Evolutionary conservation across 2,329 filamentous ascomycete genomes (phyloP), one percentile per base, ranked within the genome.

Genomic region (Nemania sp.): DNA sequence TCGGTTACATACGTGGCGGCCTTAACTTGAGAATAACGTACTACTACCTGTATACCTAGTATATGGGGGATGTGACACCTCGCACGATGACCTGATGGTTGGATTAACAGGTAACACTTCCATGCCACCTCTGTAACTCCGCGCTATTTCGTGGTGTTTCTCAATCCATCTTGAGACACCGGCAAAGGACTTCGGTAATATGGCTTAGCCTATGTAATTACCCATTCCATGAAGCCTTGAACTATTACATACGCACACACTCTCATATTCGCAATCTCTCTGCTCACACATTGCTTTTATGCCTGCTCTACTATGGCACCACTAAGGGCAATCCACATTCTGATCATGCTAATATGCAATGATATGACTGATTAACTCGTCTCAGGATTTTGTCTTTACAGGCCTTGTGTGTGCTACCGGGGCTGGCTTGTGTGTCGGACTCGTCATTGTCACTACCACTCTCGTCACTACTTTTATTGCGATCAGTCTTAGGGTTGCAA

Each of bases 291-390:
- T 51, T 52, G 42, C 52, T 54, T 28, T 42, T 49, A 57, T 63
- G 61, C 39, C 44, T 54, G 39, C 37, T 37, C 37, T 26, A 34
- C 30, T 49, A 40, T 42, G 34, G 53, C 61, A 49, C 55, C 52
- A 62, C 59, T 52, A 52, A 42, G 50, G 58, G 59, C 52, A 46
- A 56, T 52, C 54, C 52, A 52, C 59, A 44, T 56, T 53, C 52
- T 54, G 48, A 36, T 47, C 26, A 52, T 54, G 44, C 50, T 42
- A 53, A 40, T 26, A 30, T 15, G 30, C 26, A 41, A 55, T 61
- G 48, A 52, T 51, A 54, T 57, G 43, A 54, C 49, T 42, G 17
- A 61, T 52, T 55, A 54, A 41, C 41, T 55, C 55, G 52, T 61
- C 56, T 61, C 54, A 57, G 52, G 48, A 44, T 49, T 51, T 49